Percentiles rank a stretch among this genome's conserved stretches.
These are phyloP conservation scores for Arabis hirsuta DNA, from an alignment of 345 rosid genomes.

Conservation along the genomic window DNA sequence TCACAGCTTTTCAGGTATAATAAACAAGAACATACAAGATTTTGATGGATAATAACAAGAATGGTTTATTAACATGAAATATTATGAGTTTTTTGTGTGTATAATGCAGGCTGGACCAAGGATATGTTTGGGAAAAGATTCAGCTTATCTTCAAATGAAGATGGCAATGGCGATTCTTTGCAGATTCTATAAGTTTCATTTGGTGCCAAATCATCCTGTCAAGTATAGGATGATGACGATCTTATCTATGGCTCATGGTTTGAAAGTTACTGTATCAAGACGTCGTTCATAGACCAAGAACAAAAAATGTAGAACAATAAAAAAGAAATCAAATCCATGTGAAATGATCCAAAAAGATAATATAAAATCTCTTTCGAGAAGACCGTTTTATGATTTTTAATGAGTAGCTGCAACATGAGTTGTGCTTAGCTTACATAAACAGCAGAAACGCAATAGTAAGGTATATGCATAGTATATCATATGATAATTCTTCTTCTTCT, in stretches of 20 bases:
- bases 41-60: not conserved
- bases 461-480: too few relatives aligned
- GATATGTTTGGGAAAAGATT: slow-evolving; percentile 94
- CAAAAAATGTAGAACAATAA: not conserved
- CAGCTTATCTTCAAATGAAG: slow-evolving; percentile 97
- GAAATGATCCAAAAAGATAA: slow-evolving; percentile 16
- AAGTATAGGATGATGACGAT: slow-evolving; percentile 95
- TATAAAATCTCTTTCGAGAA: too few relatives aligned
- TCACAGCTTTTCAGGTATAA: slow-evolving; percentile 90
- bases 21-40: not conserved
- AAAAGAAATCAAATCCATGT: not conserved
- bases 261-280: slow-evolving; percentile 62
- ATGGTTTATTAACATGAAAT: not conserved
- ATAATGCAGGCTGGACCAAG: slow-evolving; percentile 82
- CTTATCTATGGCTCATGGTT: slow-evolving; percentile 82
- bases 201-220: slow-evolving; percentile 80
- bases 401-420: too few relatives aligned
- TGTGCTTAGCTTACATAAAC: too few relatives aligned
- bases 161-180: slow-evolving; percentile 84
- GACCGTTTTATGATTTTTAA: too few relatives aligned
- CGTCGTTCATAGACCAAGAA: slow-evolving; percentile 46
- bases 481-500: too few relatives aligned
- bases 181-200: slow-evolving; percentile 70
- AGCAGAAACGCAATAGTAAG: too few relatives aligned
- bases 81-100: slow-evolving; percentile 13